Percentiles rank a stretch among this genome's conserved stretches.
Evolutionary conservation across 1,139 yeast genomes (phyloP).

Genomic region (Nadsonia commutata): DNA sequence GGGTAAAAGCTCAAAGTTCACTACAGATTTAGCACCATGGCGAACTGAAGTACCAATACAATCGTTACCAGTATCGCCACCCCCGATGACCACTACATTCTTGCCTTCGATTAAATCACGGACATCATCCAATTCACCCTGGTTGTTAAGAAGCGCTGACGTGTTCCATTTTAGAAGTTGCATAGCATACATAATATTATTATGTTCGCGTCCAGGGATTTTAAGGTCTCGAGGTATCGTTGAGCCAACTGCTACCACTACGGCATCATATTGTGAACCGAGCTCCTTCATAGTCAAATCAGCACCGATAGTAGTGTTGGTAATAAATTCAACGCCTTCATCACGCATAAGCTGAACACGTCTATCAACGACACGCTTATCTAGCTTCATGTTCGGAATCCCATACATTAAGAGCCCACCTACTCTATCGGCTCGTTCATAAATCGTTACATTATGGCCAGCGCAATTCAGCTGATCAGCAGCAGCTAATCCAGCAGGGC

Average conservation of each 20-base stretch:
- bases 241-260: slow-evolving; percentile 86
- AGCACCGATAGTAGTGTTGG: slow-evolving; percentile 72
- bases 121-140: slow-evolving; percentile 63
- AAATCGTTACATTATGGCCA: slow-evolving; percentile 82
- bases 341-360: slow-evolving; percentile 83
- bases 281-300: slow-evolving; percentile 31
- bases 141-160: slow-evolving; percentile 57
- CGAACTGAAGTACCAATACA: slow-evolving; percentile 96
- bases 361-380: slow-evolving; percentile 81
- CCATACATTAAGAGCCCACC: slow-evolving; percentile 98
- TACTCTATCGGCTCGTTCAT: slow-evolving; percentile 86
- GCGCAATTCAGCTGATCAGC: slow-evolving; percentile 96
- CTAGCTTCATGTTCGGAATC: slow-evolving; percentile 97
- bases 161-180: slow-evolving; percentile 80
- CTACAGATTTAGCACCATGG: slow-evolving; percentile 93
- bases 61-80: slow-evolving; percentile 99
- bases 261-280: slow-evolving; percentile 56
- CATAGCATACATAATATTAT: slow-evolving; percentile 92
- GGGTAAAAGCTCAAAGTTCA: slow-evolving; percentile 89
- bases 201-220: slow-evolving; percentile 85
- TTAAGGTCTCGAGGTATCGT: slow-evolving; percentile 91
- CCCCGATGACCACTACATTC: slow-evolving; percentile 92
- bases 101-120: slow-evolving; percentile 64
- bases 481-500: slow-evolving; percentile 92
- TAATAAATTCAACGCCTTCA: slow-evolving; percentile 72